These are phyloP conservation scores for Kodamaea kaohsiungensis DNA, from an alignment of 805 yeast genomes.

Conservation along the genomic window DNA sequence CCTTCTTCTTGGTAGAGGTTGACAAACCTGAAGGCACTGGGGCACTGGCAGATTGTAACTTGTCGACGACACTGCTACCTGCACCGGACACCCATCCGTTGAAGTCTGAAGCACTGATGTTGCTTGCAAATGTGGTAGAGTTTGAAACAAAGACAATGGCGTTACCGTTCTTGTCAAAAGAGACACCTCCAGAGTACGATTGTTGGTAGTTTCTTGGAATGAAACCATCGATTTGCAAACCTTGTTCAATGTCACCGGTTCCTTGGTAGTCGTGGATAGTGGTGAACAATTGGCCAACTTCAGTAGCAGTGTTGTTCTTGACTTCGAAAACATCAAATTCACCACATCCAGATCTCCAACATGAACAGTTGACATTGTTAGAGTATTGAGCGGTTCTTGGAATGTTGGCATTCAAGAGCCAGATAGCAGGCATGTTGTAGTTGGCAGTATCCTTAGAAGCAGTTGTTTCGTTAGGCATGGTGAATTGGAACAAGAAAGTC, in stretches of 20 bases:
- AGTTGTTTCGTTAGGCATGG: conserved; percentile 59
- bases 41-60: conserved; percentile 27
- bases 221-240: conserved; percentile 58
- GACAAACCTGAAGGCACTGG: conserved; percentile 18
- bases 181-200: conserved; percentile 71
- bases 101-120: conserved; percentile 47
- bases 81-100: conserved; percentile 45
- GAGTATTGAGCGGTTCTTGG: conserved; percentile 78
- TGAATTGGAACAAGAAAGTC: conserved; percentile 71
- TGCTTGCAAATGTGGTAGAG: conserved; percentile 47
- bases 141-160: conserved; percentile 63
- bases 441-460: conserved; percentile 25
- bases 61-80: conserved; percentile 26
- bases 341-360: conserved; percentile 80
- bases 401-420: conserved; percentile 72
- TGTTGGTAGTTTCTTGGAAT: conserved; percentile 50
- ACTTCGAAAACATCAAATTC: conserved; percentile 78
- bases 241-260: conserved; percentile 59
- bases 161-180: conserved; percentile 60
- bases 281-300: conserved; percentile 55
- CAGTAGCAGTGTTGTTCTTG: conserved; percentile 54
- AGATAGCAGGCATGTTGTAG: conserved; percentile 73
- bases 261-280: conserved; percentile 81
- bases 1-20: conserved; percentile 20
- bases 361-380: conserved; percentile 60